Conservation (phyloP, 208 protist species). For the Trypanosoma congolense region DNA sequence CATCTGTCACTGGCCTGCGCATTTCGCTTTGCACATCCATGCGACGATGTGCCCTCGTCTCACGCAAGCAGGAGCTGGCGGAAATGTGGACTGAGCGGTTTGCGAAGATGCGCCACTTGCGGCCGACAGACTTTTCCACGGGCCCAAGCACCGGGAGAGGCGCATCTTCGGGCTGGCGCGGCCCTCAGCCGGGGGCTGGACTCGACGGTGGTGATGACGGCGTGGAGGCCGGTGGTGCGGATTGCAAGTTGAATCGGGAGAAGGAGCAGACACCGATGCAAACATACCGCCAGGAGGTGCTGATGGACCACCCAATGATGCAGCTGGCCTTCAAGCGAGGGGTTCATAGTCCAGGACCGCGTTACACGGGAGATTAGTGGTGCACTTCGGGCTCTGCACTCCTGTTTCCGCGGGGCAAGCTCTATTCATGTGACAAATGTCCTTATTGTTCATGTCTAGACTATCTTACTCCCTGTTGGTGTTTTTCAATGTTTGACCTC, state of each 20-base stretch:
- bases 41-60: conserved; percentile 71
- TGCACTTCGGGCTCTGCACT: too few species aligned
- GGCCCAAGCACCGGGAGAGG: conserved; percentile 12
- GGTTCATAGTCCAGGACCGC: conserved; percentile 36
- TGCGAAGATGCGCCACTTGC: conserved; percentile 37
- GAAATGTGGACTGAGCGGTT: conserved; percentile 77
- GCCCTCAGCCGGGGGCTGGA: conserved; percentile 47
- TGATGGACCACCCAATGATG: conserved; percentile 70
- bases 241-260: not conserved
- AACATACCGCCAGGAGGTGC: conserved; percentile 43
- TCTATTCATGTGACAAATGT: too few species aligned
- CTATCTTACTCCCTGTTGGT: too few species aligned
- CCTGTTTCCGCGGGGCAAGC: too few species aligned
- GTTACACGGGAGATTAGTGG: conserved; percentile 64
- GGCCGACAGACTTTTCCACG: conserved; percentile 55
- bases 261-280: conserved; percentile 38
- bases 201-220: conserved; percentile 21
- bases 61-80: conserved; percentile 29
- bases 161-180: conserved; percentile 14
- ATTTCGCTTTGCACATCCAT: conserved; percentile 63
- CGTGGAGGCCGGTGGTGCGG: not conserved
- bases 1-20: conserved; percentile 54
- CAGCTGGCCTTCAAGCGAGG: conserved; percentile 44
- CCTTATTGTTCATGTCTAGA: too few species aligned
- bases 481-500: too few species aligned